Percentiles rank a stretch among this genome's conserved stretches.
Evolutionary conservation across 805 yeast species (phyloP).

Genomic region (Grigorovia transvaalensis): DNA sequence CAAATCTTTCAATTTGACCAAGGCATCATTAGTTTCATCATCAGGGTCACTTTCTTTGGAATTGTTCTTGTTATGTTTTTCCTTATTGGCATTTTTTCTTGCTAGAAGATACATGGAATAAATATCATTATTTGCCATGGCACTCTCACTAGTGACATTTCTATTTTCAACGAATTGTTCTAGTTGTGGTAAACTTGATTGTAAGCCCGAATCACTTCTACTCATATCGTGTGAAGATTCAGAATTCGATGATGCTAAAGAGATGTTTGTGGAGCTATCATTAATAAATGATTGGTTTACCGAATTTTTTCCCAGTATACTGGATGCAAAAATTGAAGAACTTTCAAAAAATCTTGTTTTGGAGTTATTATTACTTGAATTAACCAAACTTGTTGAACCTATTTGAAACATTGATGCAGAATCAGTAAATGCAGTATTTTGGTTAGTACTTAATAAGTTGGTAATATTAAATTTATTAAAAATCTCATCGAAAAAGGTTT

Average conservation of each 20-base stretch:
- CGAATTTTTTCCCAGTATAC: neutral
- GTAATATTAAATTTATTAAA: constrained; percentile 18
- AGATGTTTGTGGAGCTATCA: constrained; percentile 1
- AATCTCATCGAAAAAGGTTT: constrained; percentile 18
- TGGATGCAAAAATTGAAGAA: neutral
- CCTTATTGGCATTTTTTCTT: neutral
- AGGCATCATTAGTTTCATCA: neutral
- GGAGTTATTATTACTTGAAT: neutral
- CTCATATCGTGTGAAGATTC: neutral
- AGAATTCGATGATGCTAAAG: neutral
- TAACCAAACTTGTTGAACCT: neutral
- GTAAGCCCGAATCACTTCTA: neutral
- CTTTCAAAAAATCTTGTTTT: constrained; percentile 1
- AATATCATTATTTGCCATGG: neutral
- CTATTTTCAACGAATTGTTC: constrained; percentile 1
- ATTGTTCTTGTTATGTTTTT: neutral
- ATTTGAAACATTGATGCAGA: neutral
- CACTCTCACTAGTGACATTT: neutral
- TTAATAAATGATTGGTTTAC: neutral
- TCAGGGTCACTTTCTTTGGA: neutral
- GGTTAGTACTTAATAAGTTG: constrained; percentile 8
- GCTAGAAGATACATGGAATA: constrained; percentile 1
- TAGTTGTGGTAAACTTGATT: constrained; percentile 2
- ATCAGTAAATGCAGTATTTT: neutral
- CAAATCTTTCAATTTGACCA: constrained; percentile 1